These are phyloP conservation scores for Malus hybrid DNA, from an alignment of 331 rosid genomes.

Conservation along the genomic window DNA sequence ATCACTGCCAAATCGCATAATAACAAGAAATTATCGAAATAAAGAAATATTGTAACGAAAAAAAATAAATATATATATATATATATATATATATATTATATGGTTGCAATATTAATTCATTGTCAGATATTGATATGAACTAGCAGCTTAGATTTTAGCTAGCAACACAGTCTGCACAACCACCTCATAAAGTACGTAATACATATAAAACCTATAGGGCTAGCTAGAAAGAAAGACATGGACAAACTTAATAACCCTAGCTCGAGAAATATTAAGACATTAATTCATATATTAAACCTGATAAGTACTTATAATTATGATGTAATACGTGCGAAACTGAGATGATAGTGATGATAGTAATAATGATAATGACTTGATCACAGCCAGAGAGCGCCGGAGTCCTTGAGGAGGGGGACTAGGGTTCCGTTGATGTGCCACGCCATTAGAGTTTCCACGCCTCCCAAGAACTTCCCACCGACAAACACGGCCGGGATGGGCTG, in stretches of 20 bases:
- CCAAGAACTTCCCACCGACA: constrained; percentile 70
- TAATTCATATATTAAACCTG: neutral
- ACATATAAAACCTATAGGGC: neutral
- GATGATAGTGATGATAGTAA: neutral
- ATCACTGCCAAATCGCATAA: too few relatives aligned
- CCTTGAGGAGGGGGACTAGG: constrained; percentile 77
- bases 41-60: neutral
- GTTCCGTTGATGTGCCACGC: constrained; percentile 76
- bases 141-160: neutral
- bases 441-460: constrained; percentile 82
- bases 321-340: neutral
- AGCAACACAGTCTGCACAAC: neutral
- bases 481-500: constrained; percentile 62
- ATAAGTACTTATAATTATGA: neutral
- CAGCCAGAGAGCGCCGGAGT: constrained; percentile 92
- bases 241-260: neutral
- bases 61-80: neutral
- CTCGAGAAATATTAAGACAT: neutral
- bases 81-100: neutral
- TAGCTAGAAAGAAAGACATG: too few relatives aligned
- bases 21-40: neutral
- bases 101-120: neutral
- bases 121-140: neutral
- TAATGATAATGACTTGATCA: constrained; percentile 4
- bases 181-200: neutral